Conservation (phyloP, 306 rosid genomes). For the Fragaria vesca region DNA sequence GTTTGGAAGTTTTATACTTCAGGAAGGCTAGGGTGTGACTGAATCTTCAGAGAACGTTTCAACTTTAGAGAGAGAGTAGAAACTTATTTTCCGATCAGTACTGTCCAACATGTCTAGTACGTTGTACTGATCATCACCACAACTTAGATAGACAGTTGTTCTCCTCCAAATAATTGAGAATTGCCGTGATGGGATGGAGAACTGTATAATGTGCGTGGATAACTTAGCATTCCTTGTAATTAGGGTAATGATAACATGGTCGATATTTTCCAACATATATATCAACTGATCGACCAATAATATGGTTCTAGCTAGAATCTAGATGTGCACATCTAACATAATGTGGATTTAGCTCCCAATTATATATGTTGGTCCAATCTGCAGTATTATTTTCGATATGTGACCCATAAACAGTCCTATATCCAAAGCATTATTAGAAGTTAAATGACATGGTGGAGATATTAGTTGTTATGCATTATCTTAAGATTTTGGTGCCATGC, state of each 20-base stretch:
- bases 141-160: no score
- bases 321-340: neutral
- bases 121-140: neutral
- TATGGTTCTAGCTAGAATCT: neutral
- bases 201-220: neutral
- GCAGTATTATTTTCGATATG: neutral
- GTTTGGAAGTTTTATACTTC: neutral
- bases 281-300: neutral
- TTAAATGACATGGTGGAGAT: neutral
- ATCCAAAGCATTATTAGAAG: neutral
- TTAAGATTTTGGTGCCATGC: neutral
- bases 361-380: neutral
- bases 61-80: no score
- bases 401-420: neutral
- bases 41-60: neutral
- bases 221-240: neutral
- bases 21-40: neutral
- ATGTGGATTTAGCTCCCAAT: neutral
- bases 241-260: neutral
- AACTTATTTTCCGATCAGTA: neutral
- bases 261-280: neutral
- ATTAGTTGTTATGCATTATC: neutral
- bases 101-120: neutral
- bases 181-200: neutral
- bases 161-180: neutral